Base-by-base conservation (phyloP, 2,329 filamentous ascomycete genomes). In the Magnaporthiopsis rhizophila region DNA sequence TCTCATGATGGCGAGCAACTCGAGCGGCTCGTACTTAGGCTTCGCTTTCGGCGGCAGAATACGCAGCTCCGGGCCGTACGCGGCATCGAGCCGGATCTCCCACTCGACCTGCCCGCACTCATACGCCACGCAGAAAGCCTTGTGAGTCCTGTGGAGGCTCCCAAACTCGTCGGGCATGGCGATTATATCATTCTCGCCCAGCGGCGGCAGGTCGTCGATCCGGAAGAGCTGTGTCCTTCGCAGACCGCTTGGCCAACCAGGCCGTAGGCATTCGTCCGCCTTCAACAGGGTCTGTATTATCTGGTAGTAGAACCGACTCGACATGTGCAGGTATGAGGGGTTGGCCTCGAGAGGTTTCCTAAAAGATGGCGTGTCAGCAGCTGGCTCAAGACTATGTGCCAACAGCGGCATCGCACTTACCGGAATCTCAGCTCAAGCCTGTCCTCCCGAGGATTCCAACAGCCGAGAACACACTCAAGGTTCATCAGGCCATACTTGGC, bases 1-100 rank as follows among this genome's bases (percentile, higher is more conserved):
- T 5, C 83, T 79, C 68, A 86, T 79, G 1, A 85, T 79, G 12
- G 83, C 83, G n/a, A 86, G 72, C 3, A 86, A 74, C 69, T 86
- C 83, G 53, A 82, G 71, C 4, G 79, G 72, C 4, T 78, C 78
- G 69, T 86, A 86, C 5, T n/a, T 58, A 18, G 24, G 34, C 56
- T 32, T 59, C 69, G 2, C 70, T 74, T 2, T 73, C 3, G 77
- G 72, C 15, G 81, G 78, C 7, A 85, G 73, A 24, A 86, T 74
- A 11, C 82, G 79, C 65, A 86, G 85, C 62, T 83, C 80, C 24
- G 83, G 83, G n/a, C 79, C 65, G 69, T 80, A 45, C 18, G 69
- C 69, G 79, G 69, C 7, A 76, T 74, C 62, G 77, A 78, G 79
- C 78, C 81, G 65, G 61, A 81, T 78, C 58, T 78, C 81, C 83